Conservation (phyloP, 1,284 basidiomycete genomes). For the Ustilago bromivora region DNA sequence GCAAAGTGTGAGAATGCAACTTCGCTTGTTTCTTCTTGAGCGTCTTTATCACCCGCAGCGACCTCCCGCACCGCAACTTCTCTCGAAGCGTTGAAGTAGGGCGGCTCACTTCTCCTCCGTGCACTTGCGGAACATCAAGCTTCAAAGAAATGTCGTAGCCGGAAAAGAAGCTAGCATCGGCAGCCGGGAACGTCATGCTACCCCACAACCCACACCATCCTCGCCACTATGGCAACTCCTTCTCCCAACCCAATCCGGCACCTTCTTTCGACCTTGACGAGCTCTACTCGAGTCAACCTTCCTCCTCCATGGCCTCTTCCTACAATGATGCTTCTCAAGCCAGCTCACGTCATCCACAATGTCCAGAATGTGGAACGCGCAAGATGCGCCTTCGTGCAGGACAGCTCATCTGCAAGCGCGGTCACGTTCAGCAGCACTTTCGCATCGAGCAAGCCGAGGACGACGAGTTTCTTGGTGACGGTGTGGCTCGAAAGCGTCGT, state of each 20-base stretch:
- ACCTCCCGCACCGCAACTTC: background rate
- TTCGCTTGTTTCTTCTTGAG: background rate
- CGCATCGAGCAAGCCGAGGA: constrained; percentile 50
- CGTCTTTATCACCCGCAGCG: background rate
- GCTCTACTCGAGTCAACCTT: constrained; percentile 27
- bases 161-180: background rate
- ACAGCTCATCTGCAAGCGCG: constrained; percentile 53
- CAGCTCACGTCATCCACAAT: constrained; percentile 33
- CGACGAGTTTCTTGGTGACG: constrained; percentile 47
- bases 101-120: background rate
- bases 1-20: background rate
- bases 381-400: constrained; percentile 48
- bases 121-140: background rate
- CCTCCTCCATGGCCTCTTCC: constrained; percentile 11
- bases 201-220: constrained; percentile 13
- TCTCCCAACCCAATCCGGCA: constrained; percentile 35
- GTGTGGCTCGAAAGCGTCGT: constrained; percentile 37
- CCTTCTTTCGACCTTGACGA: constrained; percentile 44
- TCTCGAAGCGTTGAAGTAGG: background rate
- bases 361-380: constrained; percentile 49
- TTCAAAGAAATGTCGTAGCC: too few species aligned
- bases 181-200: constrained; percentile 10
- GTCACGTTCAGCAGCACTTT: constrained; percentile 55
- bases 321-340: constrained; percentile 19
- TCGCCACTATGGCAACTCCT: constrained; percentile 16